Conservation (phyloP, 2,329 filamentous ascomycete species). For the Penicillium frequentans region DNA sequence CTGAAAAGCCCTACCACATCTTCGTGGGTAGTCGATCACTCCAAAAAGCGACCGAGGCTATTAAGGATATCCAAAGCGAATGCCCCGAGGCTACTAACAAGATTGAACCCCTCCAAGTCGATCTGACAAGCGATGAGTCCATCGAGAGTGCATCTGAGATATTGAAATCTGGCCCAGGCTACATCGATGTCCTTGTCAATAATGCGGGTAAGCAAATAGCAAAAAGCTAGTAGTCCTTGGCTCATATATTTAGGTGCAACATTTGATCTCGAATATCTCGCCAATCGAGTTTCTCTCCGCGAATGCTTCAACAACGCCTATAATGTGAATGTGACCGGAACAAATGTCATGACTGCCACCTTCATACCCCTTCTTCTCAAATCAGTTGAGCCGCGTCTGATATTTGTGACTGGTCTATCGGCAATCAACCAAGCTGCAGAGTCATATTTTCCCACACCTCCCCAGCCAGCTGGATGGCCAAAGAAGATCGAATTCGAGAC, state of each 20-base stretch:
- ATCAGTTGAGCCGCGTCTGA: conserved; percentile 46
- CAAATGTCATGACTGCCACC: conserved; percentile 46
- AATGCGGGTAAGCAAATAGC: conserved; percentile 9
- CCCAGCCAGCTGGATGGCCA: conserved; percentile 14
- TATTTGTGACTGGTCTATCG: conserved; percentile 18
- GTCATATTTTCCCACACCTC: conserved; percentile 10
- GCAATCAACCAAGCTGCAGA: conserved; percentile 6
- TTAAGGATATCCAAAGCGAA: background rate
- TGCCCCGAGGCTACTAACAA: conserved; percentile 3
- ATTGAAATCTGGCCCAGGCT: background rate
- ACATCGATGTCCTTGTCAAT: conserved; percentile 9
- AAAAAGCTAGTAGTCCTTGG: background rate
- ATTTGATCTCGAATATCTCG: conserved; percentile 12
- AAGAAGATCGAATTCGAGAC: conserved; percentile 14
- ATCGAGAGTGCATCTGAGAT: conserved; percentile 8
- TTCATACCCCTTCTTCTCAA: conserved; percentile 56
- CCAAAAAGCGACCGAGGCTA: conserved; percentile 4
- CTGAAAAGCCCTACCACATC: conserved; percentile 6
- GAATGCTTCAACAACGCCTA: conserved; percentile 49
- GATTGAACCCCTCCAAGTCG: conserved; percentile 7
- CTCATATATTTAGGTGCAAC: conserved; percentile 1
- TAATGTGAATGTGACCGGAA: conserved; percentile 53
- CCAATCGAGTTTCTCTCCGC: conserved; percentile 25
- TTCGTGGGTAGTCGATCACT: conserved; percentile 11
- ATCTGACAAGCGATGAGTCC: conserved; percentile 11